Base-by-base conservation (phyloP, 306 rosid species). In the Cicer chorassanicum region DNA sequence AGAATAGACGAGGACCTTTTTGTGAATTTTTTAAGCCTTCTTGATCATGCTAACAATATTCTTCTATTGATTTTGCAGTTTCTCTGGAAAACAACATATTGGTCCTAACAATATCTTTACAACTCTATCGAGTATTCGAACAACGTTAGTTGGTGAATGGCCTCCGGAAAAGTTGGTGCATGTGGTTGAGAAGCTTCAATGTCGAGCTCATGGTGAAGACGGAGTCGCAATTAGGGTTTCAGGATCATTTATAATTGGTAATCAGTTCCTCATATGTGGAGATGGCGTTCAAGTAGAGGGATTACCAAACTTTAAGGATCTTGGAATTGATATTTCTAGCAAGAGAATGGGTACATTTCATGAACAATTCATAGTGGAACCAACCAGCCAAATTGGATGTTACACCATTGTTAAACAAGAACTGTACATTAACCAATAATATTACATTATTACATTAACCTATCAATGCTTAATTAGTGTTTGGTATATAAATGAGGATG, bases 201-300 rank as follows among this genome's bases (percentile, higher is more conserved):
- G 98, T 6, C 96, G 93, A 3, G 87, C 92, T 42, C 87, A 91
- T 6, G 90, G 92, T 29, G 86, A 70, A 73, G 97, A 88, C 29
- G 96, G 97, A 63, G 84, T 94, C 48, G 96, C 98, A 55, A 91
- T 94, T 62, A 86, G 98, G 78, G 94, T 94, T 4, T 91, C 96
- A 0, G 98, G 98, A 71, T 91, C 96, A 29, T 91, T 94, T 48
- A 87, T 94, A 45, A 38, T 88, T 51, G 97, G 98, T 45, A 93
- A 93, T 59, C 98, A 91, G 72, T 93, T 93, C 82, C 96, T 94
- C 56, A 90, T 94, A 77, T 94, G 96, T 80, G 98, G 98, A 81
- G 98, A 94, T 38, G 98, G 98, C 12, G 80, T 89, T 77, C 98
- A 94, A 79, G 96, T 89, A 41, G 98, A 94, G 80, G 98, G 97